Evolutionary conservation across 2,329 filamentous ascomycete species (phyloP), one percentile per base, ranked within the genome.

Genomic region (Fusarium siculi): DNA sequence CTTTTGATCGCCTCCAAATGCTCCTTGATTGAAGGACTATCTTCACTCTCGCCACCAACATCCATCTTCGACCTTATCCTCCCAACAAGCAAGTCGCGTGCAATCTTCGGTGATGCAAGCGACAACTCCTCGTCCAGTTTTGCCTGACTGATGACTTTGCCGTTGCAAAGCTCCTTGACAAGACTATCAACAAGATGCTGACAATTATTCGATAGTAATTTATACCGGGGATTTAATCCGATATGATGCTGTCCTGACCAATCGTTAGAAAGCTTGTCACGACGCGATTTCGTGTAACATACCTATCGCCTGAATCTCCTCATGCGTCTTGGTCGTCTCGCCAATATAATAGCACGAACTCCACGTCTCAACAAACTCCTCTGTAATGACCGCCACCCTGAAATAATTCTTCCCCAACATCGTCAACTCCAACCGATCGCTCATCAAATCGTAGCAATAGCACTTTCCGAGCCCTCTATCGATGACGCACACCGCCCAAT

Each of bases 381-480:
- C 23, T 2, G 70, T 74, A 3, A 77, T 74, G 9, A 69, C 50
- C 0, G 63, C 55, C 8, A 77, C 71, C 3, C 76, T 71, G 19
- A 77, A 77, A 14, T 77, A 77, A 5, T 77, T 77, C 50, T 65
- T 77, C 2, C 76, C 76, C 42, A 77, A 8, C 19, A 68, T 70
- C 4, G 63, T 73, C 34, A 77, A 61, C 46, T 77, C 76, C 25
- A 77, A 9, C 6, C 76, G 68, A 46, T 77, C 76, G 11, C 76
- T 78, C 76, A 77, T 77, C 16, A 77, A 55, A 49, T 77, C 76
- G 18, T 77, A 77, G 50, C 74, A 77, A 36, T 76, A 77, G 30
- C 68, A 73, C 2, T 64, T 54, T 2, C 63, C 73, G 3, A 77
- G 62, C 7, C 67, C 73, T 14, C 76, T 63, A 32, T 76, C 74